phyloP scores from a whole-genome alignment of 2,329 filamentous ascomycete species.

The Fonsecaea pugnacius region DNA sequence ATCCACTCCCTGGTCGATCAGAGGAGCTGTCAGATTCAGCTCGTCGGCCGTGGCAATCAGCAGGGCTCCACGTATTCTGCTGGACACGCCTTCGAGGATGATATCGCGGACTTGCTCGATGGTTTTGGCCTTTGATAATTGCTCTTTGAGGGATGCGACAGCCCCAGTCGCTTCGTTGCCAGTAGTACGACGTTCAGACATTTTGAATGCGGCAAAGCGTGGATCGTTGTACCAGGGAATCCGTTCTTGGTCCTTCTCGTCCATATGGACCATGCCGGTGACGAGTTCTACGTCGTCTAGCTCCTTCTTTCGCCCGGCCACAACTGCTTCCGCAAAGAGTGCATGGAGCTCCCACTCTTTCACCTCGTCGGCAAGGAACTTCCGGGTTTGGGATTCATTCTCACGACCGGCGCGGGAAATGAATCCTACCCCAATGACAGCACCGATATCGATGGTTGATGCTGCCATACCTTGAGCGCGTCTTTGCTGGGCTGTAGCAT shows the following conservation, averaged over 20 bases:
- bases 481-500: slow-evolving; percentile 40
- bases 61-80: slow-evolving; percentile 18
- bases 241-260: slow-evolving; percentile 15
- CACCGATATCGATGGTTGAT: slow-evolving; percentile 33
- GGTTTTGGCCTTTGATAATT: slow-evolving; percentile 17
- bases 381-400: slow-evolving; percentile 6
- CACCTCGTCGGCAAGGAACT: slow-evolving; percentile 13
- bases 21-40: slow-evolving; percentile 10
- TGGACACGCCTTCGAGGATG: slow-evolving; percentile 16
- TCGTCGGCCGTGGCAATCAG: slow-evolving; percentile 7
- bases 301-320: slow-evolving; percentile 13
- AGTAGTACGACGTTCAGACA: slow-evolving; percentile 16
- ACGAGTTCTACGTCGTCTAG: slow-evolving; percentile 13
- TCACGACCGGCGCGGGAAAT: slow-evolving; percentile 6
- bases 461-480: slow-evolving; percentile 31
- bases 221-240: slow-evolving; percentile 22
- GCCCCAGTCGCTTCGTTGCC: slow-evolving; percentile 17
- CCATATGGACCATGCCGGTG: slow-evolving; percentile 17
- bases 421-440: slow-evolving; percentile 8
- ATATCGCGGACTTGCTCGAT: slow-evolving; percentile 10
- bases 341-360: slow-evolving; percentile 13
- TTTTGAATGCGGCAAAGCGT: slow-evolving; percentile 18
- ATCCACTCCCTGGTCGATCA: slow-evolving; percentile 44
- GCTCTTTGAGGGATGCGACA: slow-evolving; percentile 21
- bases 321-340: slow-evolving; percentile 17